phyloP scores from a whole-genome alignment of 2,329 filamentous ascomycete genomes.

The Rhynchosporium agropyri region DNA sequence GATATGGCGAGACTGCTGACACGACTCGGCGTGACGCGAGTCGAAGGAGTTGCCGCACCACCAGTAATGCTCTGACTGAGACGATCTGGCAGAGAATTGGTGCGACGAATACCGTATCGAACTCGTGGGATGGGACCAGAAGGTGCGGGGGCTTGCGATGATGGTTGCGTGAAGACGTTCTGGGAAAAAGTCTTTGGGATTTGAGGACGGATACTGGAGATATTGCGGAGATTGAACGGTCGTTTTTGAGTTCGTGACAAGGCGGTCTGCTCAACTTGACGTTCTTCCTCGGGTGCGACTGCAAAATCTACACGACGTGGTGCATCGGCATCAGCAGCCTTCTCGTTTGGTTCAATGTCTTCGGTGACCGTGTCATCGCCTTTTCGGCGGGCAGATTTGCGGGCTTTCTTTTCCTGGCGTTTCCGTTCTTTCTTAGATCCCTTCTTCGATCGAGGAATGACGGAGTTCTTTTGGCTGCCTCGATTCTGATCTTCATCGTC shows the following conservation, averaged over 20 bases:
- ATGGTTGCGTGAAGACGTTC: conserved; percentile 64
- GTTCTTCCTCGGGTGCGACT: conserved; percentile 43
- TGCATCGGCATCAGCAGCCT: conserved; percentile 42
- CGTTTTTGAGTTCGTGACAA: conserved; percentile 43
- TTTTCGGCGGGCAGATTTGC: conserved; percentile 33
- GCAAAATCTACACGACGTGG: conserved; percentile 63
- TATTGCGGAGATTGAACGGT: conserved; percentile 59
- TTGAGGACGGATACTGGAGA: conserved; percentile 57
- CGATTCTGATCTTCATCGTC: conserved; percentile 48
- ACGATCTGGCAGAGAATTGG: conserved; percentile 73
- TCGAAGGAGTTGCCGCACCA: conserved; percentile 17
- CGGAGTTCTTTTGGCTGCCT: conserved; percentile 37
- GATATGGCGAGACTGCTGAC: conserved; percentile 36
- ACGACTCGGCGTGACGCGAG: conserved; percentile 27
- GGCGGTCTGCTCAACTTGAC: conserved; percentile 35
- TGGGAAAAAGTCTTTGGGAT: conserved; percentile 69
- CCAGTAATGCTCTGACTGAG: conserved; percentile 49
- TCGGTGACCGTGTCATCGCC: conserved; percentile 33
- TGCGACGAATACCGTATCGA: conserved; percentile 68
- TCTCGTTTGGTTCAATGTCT: conserved; percentile 32
- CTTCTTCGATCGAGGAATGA: conserved; percentile 39
- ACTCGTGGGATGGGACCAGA: conserved; percentile 57
- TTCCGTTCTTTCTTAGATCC: conserved; percentile 44
- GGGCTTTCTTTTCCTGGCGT: conserved; percentile 32
- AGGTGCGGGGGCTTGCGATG: conserved; percentile 36